Conservation (phyloP, 495 filamentous ascomycete genomes). For the Haplographium delicatum region DNA sequence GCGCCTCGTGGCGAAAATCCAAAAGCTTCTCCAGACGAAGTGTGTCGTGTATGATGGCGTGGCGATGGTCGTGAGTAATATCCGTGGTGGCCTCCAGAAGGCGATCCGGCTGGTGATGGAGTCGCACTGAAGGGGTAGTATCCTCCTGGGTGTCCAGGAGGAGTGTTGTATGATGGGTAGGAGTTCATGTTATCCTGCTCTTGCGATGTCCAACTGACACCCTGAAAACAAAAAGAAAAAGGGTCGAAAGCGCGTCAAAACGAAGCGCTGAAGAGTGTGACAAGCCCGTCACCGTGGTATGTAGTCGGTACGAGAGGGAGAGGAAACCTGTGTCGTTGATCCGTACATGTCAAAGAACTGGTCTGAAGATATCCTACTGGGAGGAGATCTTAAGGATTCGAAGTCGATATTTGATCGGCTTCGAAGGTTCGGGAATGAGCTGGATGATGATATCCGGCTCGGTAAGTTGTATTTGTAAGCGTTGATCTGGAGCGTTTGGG, state of each 20-base stretch:
- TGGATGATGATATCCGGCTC: conserved; percentile 19
- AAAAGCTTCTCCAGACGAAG: conserved; percentile 22
- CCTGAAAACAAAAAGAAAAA: conserved; percentile 24
- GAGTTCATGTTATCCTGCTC: conserved; percentile 26
- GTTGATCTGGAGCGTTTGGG: conserved; percentile 6
- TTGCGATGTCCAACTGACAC: conserved; percentile 26
- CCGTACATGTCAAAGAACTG: conserved; percentile 30
- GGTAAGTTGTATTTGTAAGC: conserved; percentile 19
- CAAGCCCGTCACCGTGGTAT: conserved; percentile 31
- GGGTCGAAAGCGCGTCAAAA: conserved; percentile 13
- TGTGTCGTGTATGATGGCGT: conserved; percentile 24
- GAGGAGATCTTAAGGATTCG: conserved; percentile 13
- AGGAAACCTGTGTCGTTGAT: conserved; percentile 27
- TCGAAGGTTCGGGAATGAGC: conserved; percentile 23
- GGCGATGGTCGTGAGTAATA: conserved; percentile 19
- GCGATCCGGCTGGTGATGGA: conserved; percentile 26
- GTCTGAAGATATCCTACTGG: conserved; percentile 8
- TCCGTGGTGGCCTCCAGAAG: conserved; percentile 20
- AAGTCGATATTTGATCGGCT: conserved; percentile 20
- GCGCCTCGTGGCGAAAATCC: conserved; percentile 24
- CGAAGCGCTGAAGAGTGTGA: conserved; percentile 23
- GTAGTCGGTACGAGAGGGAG: conserved; percentile 28
- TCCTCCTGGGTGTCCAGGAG: conserved; percentile 15
- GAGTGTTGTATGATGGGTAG: conserved; percentile 22
- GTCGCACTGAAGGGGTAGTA: conserved; percentile 24